phyloP scores from a whole-genome alignment of 2,329 filamentous ascomycete genomes.

The Volutella citrinella region DNA sequence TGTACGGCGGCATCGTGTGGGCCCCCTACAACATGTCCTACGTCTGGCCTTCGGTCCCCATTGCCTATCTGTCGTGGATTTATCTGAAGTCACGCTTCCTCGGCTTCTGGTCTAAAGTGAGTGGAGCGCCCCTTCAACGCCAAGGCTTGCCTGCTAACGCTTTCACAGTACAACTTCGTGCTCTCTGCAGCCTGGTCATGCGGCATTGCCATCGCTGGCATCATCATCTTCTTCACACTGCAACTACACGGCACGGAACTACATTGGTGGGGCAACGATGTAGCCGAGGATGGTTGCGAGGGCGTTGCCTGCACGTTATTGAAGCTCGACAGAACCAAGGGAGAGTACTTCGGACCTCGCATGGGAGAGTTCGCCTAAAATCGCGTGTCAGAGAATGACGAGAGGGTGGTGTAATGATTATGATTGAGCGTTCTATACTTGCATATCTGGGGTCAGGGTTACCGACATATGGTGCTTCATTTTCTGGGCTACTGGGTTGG shows the following conservation, averaged over 20 bases:
- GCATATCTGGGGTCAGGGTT: too few relatives aligned
- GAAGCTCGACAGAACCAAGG: conserved; percentile 28
- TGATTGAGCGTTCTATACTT: too few relatives aligned
- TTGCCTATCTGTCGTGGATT: conserved; percentile 51
- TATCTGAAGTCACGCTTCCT: conserved; percentile 48
- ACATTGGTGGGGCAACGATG: conserved; percentile 49
- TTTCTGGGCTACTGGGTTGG: too few relatives aligned
- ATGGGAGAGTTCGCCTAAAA: conserved; percentile 34
- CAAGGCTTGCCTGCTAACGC: too few relatives aligned
- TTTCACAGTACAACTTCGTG: conserved; percentile 49
- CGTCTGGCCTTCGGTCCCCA: conserved; percentile 48
- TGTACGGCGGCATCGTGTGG: conserved; percentile 45
- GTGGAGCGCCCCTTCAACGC: too few relatives aligned
- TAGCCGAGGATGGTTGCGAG: conserved; percentile 41
- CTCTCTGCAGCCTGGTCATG: conserved; percentile 49
- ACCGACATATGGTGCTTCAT: too few relatives aligned
- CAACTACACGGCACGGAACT: conserved; percentile 42
- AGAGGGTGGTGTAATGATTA: too few relatives aligned
- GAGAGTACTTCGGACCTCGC: conserved; percentile 39
- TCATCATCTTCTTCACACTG: conserved; percentile 53
- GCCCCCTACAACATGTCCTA: conserved; percentile 52
- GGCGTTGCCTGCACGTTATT: conserved; percentile 36
- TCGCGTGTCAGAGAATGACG: too few relatives aligned
- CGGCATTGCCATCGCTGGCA: conserved; percentile 47
- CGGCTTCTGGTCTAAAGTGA: conserved; percentile 50